These are phyloP conservation scores for Ambrosiella beaveri DNA, from an alignment of 2,329 filamentous ascomycete species.

Conservation along the genomic window DNA sequence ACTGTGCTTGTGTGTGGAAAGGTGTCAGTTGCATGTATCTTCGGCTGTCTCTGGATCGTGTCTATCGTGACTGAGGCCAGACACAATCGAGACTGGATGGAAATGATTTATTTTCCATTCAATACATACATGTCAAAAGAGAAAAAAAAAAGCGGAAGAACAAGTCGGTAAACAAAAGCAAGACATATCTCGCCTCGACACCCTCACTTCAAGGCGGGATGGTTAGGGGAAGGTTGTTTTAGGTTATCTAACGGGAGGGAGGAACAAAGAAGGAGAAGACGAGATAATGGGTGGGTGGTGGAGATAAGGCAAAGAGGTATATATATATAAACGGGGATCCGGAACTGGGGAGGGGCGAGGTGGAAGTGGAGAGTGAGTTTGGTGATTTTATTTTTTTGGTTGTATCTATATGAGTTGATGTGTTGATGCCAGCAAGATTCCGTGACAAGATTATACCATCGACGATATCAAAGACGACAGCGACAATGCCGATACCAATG, in stretches of 20 bases:
- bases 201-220: neutral
- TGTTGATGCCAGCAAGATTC: too few species aligned
- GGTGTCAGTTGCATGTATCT: too few species aligned
- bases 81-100: too few species aligned
- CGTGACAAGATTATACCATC: neutral
- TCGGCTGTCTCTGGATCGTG: too few species aligned
- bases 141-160: too few species aligned
- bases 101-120: too few species aligned
- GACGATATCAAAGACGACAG: neutral
- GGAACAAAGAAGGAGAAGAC: neutral
- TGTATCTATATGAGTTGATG: too few species aligned
- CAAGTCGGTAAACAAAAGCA: too few species aligned
- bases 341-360: neutral
- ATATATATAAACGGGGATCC: neutral
- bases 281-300: neutral
- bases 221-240: neutral
- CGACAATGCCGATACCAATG: neutral
- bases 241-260: neutral
- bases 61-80: too few species aligned
- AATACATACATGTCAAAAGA: too few species aligned
- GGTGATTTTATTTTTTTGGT: neutral
- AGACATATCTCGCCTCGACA: too few species aligned
- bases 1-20: too few species aligned
- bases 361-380: neutral
- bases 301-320: neutral